Conservation (phyloP, 176 grass and related monocot species). For the Musa itinerans region DNA sequence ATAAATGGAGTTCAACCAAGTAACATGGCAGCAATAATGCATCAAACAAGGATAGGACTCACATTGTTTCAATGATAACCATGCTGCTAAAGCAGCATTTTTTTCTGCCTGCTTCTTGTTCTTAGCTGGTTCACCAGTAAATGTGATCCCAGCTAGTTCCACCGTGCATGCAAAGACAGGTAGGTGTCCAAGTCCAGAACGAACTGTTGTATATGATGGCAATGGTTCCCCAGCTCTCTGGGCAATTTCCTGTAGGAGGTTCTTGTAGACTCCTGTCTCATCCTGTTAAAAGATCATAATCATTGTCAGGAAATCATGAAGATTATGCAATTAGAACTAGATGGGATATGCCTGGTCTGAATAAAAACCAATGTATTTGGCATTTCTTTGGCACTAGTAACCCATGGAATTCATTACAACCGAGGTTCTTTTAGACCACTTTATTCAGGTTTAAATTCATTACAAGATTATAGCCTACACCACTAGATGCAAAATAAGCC, state of each 20-base stretch:
- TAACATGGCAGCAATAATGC: background rate
- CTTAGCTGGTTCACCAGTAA: constrained; percentile 77
- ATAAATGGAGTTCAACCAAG: background rate
- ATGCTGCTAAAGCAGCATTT: constrained; percentile 84
- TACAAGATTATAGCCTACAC: background rate
- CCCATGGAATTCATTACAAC: too few species aligned
- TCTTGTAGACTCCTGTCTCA: constrained; percentile 98
- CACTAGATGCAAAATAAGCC: background rate
- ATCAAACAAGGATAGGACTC: constrained; percentile 14
- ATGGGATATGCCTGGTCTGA: background rate
- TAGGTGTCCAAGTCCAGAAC: constrained; percentile 79
- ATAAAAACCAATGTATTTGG: too few species aligned
- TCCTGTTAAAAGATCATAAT: constrained; percentile 37
- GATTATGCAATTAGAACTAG: background rate
- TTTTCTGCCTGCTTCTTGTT: constrained; percentile 98
- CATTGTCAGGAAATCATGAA: background rate
- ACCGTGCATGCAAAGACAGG: constrained; percentile 93
- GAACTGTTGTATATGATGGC: constrained; percentile 69
- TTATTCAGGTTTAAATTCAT: background rate
- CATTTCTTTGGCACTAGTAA: too few species aligned
- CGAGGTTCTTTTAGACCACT: too few species aligned
- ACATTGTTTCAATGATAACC: constrained; percentile 91
- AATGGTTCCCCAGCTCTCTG: constrained; percentile 85
- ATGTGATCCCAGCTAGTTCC: constrained; percentile 78
- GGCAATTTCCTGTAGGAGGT: constrained; percentile 88